Base-by-base conservation (phyloP, 2,329 filamentous ascomycete species). In the Pseudogymnoascus pannorum region DNA sequence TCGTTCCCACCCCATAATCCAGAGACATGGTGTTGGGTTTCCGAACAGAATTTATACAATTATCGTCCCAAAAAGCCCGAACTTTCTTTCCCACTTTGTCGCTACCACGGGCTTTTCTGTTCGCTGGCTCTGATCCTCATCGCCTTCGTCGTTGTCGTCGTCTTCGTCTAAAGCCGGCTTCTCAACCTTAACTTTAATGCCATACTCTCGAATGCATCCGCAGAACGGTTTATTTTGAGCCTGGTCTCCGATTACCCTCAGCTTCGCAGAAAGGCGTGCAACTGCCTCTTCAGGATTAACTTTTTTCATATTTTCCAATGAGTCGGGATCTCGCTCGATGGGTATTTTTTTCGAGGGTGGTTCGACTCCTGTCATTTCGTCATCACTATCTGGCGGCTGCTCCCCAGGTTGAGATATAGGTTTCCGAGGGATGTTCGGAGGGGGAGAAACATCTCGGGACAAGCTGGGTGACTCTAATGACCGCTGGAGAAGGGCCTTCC, bases 171-270 rank as follows among this genome's bases (percentile, higher is more conserved):
- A 11, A 31, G 61, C 65, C 14, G 74, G 70, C 64, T 83, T 74
- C 2, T 63, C 61, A 63, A 71, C 70, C 2, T 48, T 16, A 2
- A 79, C 72, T 61, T 74, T 77, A 51, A 89, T 75, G 5, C 88
- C 88, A 66, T 89, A 92, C 71, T 92, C 87, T 64, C 79, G 79
- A 64, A 92, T 79, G 67, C 87, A 90, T 71, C 88, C 92, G 1
- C 77, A 74, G 68, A 92, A 91, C 0, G 87, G 83, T 33, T 75
- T 78, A 61, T 86, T 87, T 1, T 76, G 76, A 3, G 80, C 61
- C 4, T 61, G n/a, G 14, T 63, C 61, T 40, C 71, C 69, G 8
- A 60, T 61, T 31, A 70, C 68, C 33, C 67, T 71, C 57, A 70
- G 59, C 14, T 64, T 66, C 18, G 61, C 22, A 59, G 69, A 63